phyloP scores from a whole-genome alignment of 2,329 filamentous ascomycete species.

The Pseudohalonectria lignicola region DNA sequence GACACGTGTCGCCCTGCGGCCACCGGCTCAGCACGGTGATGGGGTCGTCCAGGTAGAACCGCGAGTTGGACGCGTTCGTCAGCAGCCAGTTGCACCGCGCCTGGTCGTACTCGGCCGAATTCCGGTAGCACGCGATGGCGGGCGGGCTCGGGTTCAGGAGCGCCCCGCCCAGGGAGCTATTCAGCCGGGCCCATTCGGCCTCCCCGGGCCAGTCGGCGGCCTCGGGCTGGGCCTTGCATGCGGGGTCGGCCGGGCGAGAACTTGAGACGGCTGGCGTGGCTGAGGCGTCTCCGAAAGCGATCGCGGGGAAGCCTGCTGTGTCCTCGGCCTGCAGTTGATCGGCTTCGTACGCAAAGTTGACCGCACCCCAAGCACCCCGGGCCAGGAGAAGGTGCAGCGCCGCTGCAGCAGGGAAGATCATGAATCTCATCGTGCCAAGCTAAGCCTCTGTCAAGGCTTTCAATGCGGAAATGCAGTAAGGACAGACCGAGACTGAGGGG shows the following conservation, averaged over 20 bases:
- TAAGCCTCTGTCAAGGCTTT: too few relatives aligned
- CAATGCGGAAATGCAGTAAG: too few relatives aligned
- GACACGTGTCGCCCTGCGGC: conserved; percentile 24
- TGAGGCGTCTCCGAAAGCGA: conserved; percentile 14
- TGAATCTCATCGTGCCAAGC: too few relatives aligned
- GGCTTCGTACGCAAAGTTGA: conserved; percentile 7
- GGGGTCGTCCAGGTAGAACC: conserved; percentile 20
- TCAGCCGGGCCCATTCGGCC: conserved; percentile 16
- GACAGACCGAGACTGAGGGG: too few relatives aligned
- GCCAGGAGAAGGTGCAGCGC: neutral
- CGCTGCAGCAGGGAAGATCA: too few relatives aligned
- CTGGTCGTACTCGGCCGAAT: conserved; percentile 15
- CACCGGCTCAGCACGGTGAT: conserved; percentile 19
- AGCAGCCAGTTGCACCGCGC: conserved; percentile 17
- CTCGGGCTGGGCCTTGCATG: conserved; percentile 19
- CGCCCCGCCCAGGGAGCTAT: conserved; percentile 17
- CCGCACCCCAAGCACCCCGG: neutral
- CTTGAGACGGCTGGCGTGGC: conserved; percentile 6
- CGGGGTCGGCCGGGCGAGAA: conserved; percentile 7
- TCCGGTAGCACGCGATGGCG: conserved; percentile 20
- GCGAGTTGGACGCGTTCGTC: conserved; percentile 11
- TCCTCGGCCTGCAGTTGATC: conserved; percentile 17
- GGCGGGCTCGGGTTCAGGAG: conserved; percentile 21
- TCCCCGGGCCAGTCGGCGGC: conserved; percentile 17
- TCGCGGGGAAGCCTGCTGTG: conserved; percentile 18